A percentile compares a stretch with the other conserved stretches of the same genome.
Conservation (phyloP, 2,329 filamentous ascomycete genomes). For the Botrytis fragariae region DNA sequence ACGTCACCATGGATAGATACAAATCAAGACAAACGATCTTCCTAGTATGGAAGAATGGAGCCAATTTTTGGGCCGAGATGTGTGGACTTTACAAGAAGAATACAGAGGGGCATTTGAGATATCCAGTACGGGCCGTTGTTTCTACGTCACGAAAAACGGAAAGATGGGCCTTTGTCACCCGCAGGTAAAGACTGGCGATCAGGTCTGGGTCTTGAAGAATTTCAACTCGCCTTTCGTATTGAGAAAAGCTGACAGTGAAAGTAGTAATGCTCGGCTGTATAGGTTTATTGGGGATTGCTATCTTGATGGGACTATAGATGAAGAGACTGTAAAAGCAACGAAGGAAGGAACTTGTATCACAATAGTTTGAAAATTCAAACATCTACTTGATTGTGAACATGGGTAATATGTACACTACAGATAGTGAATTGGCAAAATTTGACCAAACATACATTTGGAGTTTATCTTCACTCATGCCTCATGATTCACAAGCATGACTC, state of each 20-base stretch:
- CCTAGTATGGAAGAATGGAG: background rate
- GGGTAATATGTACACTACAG: background rate
- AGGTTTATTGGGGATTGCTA: background rate
- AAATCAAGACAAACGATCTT: background rate
- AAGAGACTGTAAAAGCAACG: background rate
- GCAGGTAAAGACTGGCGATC: background rate
- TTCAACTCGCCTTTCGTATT: no score
- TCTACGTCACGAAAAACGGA: background rate
- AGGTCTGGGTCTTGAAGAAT: background rate
- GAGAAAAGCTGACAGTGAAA: background rate
- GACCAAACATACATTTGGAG: background rate
- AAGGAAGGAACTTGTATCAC: background rate
- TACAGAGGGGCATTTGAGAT: background rate
- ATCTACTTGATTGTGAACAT: background rate
- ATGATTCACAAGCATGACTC: background rate
- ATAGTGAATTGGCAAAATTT: background rate
- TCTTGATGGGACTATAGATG: background rate
- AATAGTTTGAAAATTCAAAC: background rate
- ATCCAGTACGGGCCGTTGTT: background rate
- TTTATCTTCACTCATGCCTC: background rate
- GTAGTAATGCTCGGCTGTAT: background rate
- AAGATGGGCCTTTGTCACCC: background rate
- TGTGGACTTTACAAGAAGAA: background rate
- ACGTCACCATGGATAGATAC: background rate
- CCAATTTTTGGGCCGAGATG: background rate